These are phyloP conservation scores for Ganoderma sp. DNA, from an alignment of 1,284 basidiomycete species.

Conservation along the genomic window DNA sequence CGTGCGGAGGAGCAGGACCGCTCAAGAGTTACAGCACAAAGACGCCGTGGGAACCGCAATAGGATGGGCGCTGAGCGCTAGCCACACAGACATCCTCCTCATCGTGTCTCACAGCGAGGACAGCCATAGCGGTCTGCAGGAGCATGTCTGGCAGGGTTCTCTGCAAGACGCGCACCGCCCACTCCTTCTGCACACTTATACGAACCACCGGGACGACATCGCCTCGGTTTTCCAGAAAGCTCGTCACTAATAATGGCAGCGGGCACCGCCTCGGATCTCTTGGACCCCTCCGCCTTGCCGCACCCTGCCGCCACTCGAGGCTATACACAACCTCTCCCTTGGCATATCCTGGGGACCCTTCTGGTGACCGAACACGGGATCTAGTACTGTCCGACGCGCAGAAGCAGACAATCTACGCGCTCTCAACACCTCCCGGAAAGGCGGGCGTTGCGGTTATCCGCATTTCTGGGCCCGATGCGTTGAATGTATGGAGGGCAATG, in stretches of 20 bases:
- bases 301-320: constrained; percentile 14
- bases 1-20: constrained; percentile 15
- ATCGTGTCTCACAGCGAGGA: constrained; percentile 24
- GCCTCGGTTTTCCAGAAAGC: constrained; percentile 25
- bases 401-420: constrained; percentile 79
- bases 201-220: constrained; percentile 15
- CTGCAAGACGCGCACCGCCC: constrained; percentile 24
- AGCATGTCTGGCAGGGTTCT: constrained; percentile 26
- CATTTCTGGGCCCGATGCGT: constrained; percentile 77
- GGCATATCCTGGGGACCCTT: not conserved
- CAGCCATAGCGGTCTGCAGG: constrained; percentile 24
- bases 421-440: constrained; percentile 84
- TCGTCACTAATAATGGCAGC: constrained; percentile 17
- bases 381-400: constrained; percentile 61
- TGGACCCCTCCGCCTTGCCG: constrained; percentile 5
- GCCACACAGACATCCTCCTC: constrained; percentile 20
- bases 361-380: not conserved
- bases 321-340: constrained; percentile 13
- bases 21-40: constrained; percentile 20
- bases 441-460: constrained; percentile 84
- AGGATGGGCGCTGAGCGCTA: constrained; percentile 24
- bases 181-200: constrained; percentile 23
- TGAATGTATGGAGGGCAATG: constrained; percentile 64
- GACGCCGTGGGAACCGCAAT: constrained; percentile 32
- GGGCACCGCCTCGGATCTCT: constrained; percentile 28